Conservation (phyloP, 1,139 yeast genomes). For the Lodderomyces elongisporus region DNA sequence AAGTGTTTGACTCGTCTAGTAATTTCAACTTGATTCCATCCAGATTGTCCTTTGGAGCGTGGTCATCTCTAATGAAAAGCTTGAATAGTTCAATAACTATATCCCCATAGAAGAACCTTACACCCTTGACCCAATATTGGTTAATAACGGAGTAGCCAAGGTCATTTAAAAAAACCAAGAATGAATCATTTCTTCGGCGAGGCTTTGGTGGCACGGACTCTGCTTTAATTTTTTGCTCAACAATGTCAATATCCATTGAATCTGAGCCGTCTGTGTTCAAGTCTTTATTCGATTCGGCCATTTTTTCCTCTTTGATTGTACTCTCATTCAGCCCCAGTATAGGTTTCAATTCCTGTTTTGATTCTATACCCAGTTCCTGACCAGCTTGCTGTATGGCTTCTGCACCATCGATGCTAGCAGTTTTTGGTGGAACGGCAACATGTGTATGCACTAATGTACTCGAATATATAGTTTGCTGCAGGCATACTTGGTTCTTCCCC, state of each 20-base stretch:
- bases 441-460: conserved; percentile 53
- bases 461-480: conserved; percentile 64
- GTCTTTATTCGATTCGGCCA: conserved; percentile 1
- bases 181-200: conserved; percentile 27
- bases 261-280: conserved; percentile 3
- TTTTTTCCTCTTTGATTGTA: conserved; percentile 5
- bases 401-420: conserved; percentile 30
- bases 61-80: conserved; percentile 41
- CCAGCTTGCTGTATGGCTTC: conserved; percentile 1
- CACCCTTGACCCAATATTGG: conserved; percentile 65
- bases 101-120: conserved; percentile 60
- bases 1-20: conserved; percentile 52
- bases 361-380: conserved; percentile 5
- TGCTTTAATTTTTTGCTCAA: conserved; percentile 1
- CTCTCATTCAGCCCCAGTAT: too few relatives aligned
- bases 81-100: conserved; percentile 58
- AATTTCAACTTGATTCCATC: conserved; percentile 32
- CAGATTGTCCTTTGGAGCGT: conserved; percentile 14
- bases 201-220: background rate
- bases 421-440: conserved; percentile 13
- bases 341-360: conserved; percentile 5
- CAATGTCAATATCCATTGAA: background rate
- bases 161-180: conserved; percentile 50
- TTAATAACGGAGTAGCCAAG: conserved; percentile 67
- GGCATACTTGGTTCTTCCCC: conserved; percentile 63